Base-by-base conservation (phyloP, 805 yeast species). In the Saccharomyces jurei region DNA sequence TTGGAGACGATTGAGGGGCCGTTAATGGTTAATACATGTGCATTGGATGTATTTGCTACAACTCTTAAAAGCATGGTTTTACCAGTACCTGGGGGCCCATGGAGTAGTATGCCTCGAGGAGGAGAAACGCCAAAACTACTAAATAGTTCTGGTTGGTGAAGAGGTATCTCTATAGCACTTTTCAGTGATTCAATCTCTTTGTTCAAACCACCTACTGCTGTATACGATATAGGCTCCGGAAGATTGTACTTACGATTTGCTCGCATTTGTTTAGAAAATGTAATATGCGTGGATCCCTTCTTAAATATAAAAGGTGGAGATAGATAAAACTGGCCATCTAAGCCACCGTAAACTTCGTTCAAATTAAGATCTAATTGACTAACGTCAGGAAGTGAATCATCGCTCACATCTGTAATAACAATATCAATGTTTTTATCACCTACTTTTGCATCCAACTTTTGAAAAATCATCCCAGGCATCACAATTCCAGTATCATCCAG, bases 1-100 rank as follows among this genome's bases (percentile, higher is more conserved):
- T 90, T 91, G 6, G 96, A 88, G 2, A 91, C 92, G 51, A 94
- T 87, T 1, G 96, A 83, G 1, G 97, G 96, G 0, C 97, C 97
- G 66, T 87, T 87, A 26, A 94, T 85, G 2, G 87, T 83, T 48
- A 94, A 75, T 0, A 92, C 83, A 69, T 92, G 99, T 0, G 96
- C 95, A 57, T 85, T 79, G 1, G 80, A 74, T 55, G 86, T 92
- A 58, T 82, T 77, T 0, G 96, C 95, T 9, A 92, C 83, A 28
- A 96, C 86, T 53, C 87, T 79, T 41, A 94, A 74, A 6, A 94
- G 76, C 89, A 91, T 81, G 0, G 97, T 87, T 68, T 92, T 92
- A 51, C 99, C 99, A 0, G 97, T 92, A 3, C 99, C 99, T 2
- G 98, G 94, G 2, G 97, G 96, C 0, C 99, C 99, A 71, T 92